These are phyloP conservation scores for Platismatia glauca DNA, from an alignment of 495 filamentous ascomycete genomes.

Conservation along the genomic window DNA sequence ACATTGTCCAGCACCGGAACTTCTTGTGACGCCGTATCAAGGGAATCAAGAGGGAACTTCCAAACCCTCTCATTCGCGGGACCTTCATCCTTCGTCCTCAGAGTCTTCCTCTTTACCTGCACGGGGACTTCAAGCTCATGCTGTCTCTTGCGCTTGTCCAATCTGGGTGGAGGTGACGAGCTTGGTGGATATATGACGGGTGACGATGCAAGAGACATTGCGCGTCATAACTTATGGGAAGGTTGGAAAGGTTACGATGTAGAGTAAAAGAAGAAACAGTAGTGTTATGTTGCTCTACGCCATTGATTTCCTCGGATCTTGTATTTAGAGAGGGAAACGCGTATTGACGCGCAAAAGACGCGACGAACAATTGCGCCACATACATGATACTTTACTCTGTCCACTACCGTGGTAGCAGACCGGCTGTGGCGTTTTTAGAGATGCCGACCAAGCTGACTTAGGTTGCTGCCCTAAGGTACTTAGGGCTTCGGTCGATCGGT, in stretches of 20 bases:
- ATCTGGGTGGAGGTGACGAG: constrained; percentile 37
- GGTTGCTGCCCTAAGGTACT: no score
- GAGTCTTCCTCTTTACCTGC: constrained; percentile 23
- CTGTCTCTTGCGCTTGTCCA: constrained; percentile 35
- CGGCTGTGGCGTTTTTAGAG: not conserved
- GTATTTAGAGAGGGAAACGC: not conserved
- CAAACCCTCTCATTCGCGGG: not conserved
- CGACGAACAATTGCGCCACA: not conserved
- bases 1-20: not conserved
- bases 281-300: no score
- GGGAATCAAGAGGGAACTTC: not conserved
- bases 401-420: not conserved
- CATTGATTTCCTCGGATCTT: no score
- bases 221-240: no score
- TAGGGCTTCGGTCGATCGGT: no score
- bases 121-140: constrained; percentile 32
- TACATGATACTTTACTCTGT: no score
- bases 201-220: constrained; percentile 56
- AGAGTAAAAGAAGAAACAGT: no score
- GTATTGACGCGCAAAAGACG: not conserved
- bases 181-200: constrained; percentile 49
- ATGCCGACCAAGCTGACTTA: no score
- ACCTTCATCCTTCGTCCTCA: not conserved
- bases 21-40: not conserved
- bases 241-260: no score